Evolutionary conservation across 192 early-diverging fungal species (phyloP).

Genomic region (Linnemannia exigua): DNA sequence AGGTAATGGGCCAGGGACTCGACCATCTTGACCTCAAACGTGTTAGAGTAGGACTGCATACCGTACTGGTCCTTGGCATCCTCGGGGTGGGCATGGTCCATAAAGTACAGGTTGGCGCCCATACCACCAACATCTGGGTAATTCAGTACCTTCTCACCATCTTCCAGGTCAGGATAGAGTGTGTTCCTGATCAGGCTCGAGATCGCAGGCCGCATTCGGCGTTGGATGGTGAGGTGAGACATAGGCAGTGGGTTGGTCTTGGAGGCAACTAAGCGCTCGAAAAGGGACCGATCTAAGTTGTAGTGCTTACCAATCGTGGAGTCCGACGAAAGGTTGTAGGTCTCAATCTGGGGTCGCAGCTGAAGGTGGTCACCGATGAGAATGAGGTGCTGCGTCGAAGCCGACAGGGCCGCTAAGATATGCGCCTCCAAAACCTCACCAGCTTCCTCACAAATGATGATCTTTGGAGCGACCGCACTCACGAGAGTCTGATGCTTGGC

Average conservation of each 20-base stretch:
- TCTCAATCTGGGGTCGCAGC: constrained; percentile 50
- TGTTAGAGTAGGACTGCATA: constrained; percentile 62
- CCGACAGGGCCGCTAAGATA: constrained; percentile 61
- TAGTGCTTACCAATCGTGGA: constrained; percentile 56
- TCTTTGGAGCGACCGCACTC: constrained; percentile 55
- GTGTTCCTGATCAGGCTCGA: constrained; percentile 61
- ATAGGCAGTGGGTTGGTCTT: constrained; percentile 53
- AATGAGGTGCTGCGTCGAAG: constrained; percentile 66
- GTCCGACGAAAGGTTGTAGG: constrained; percentile 51
- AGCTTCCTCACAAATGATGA: constrained; percentile 73
- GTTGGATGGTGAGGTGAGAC: constrained; percentile 57
- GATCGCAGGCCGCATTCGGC: constrained; percentile 70
- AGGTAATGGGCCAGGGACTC: constrained; percentile 62
- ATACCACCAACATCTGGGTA: constrained; percentile 60
- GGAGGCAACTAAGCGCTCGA: constrained; percentile 63
- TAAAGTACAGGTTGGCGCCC: constrained; percentile 61
- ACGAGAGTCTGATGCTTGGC: constrained; percentile 65
- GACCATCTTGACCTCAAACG: constrained; percentile 66
- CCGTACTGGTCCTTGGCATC: constrained; percentile 55
- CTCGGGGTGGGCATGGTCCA: constrained; percentile 63
- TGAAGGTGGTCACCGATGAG: constrained; percentile 66
- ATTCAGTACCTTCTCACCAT: constrained; percentile 36
- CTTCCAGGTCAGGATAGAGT: constrained; percentile 61
- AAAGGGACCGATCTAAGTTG: constrained; percentile 61
- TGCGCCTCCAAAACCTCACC: constrained; percentile 72